A percentile compares a stretch with the other conserved stretches of the same genome.
Conservation (phyloP, 1,284 basidiomycete genomes). For the Apiotrichum laibachii region DNA sequence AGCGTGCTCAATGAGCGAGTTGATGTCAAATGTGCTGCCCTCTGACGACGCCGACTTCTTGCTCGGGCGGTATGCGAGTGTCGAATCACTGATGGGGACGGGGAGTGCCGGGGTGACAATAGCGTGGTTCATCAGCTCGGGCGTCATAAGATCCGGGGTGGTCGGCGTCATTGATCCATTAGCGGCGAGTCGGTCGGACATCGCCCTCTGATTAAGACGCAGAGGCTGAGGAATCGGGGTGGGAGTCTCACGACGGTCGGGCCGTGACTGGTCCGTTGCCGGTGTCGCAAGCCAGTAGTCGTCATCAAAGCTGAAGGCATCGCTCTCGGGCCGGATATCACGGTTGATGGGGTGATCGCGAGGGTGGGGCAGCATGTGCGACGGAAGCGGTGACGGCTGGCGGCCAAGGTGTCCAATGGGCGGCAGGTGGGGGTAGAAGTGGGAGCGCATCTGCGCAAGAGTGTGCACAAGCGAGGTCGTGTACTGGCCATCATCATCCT, state of each 20-base stretch:
- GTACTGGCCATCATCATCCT: neutral
- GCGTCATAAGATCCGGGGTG: neutral
- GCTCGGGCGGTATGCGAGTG: neutral
- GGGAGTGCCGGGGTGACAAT: neutral
- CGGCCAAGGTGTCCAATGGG: neutral
- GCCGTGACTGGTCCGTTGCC: neutral
- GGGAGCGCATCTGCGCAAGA: neutral
- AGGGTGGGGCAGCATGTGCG: neutral
- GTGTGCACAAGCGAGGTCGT: neutral
- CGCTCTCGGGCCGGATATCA: neutral
- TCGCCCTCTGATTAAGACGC: neutral
- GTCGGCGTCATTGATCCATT: neutral
- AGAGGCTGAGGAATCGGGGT: neutral
- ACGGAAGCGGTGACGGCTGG: neutral
- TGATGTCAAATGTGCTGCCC: neutral
- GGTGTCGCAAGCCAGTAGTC: constrained; percentile 3
- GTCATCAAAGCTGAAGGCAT: constrained; percentile 2
- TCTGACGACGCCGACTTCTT: neutral
- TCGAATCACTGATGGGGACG: neutral
- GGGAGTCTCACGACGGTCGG: neutral
- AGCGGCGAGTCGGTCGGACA: too few relatives aligned
- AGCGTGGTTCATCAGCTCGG: neutral
- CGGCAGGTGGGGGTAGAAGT: neutral
- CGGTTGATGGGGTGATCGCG: neutral
- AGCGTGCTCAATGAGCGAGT: constrained; percentile 2